These are phyloP conservation scores for Neurospora pannonica DNA, from an alignment of 495 filamentous ascomycete species.

Conservation along the genomic window DNA sequence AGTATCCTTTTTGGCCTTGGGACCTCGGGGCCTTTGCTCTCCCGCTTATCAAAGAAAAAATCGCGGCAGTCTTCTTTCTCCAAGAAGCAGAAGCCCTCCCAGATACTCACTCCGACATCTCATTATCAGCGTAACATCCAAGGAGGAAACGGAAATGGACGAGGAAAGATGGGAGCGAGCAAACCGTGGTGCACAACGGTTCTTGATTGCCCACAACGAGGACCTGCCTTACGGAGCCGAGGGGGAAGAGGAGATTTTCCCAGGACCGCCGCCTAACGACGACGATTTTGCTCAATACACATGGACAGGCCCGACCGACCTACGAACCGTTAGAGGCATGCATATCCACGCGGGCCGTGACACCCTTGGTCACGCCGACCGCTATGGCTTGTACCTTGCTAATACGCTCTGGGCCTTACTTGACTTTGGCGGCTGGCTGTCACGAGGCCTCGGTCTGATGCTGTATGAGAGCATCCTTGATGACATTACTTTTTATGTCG, in stretches of 20 bases:
- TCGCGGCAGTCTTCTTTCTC: neutral
- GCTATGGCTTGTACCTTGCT: neutral
- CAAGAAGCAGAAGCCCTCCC: neutral
- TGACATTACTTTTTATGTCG: neutral
- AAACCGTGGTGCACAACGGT: neutral
- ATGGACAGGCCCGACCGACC: neutral
- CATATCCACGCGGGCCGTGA: neutral
- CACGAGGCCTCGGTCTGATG: neutral
- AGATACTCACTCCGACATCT: neutral
- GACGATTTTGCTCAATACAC: neutral
- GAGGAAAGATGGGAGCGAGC: neutral
- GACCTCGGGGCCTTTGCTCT: neutral
- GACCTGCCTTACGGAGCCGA: neutral
- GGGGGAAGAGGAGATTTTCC: neutral
- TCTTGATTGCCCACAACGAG: neutral
- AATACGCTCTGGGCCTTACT: neutral
- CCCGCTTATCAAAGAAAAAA: neutral
- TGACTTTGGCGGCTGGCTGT: neutral
- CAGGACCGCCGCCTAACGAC: neutral
- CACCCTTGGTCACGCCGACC: neutral
- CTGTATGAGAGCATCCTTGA: neutral
- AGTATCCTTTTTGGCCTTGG: neutral
- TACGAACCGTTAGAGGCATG: neutral
- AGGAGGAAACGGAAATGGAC: neutral
- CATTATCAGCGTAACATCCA: neutral